A percentile compares a stretch with the other conserved stretches of the same genome.
These are phyloP conservation scores for Agaricus blazei DNA, from an alignment of 768 basidiomycete genomes.

Conservation along the genomic window DNA sequence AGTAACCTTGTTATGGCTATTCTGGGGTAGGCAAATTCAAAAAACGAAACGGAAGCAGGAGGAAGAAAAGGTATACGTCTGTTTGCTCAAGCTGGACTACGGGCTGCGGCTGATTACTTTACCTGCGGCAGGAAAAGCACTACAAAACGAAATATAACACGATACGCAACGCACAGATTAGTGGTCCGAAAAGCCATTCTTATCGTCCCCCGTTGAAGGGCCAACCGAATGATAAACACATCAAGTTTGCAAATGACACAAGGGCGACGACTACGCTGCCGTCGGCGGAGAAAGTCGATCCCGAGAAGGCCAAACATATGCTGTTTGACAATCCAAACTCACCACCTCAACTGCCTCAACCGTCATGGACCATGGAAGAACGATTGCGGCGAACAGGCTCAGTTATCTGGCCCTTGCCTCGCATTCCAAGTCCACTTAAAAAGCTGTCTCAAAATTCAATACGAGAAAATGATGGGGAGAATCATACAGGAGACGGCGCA, in stretches of 20 bases:
- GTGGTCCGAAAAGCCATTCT: slow-evolving; percentile 17
- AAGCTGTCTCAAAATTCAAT: slow-evolving; percentile 5
- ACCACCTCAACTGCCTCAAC: not conserved
- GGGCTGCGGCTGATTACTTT: slow-evolving; percentile 1
- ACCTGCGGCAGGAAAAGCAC: slow-evolving; percentile 18
- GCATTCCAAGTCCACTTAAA: not conserved
- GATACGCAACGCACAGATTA: slow-evolving; percentile 30
- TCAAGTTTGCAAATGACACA: slow-evolving; percentile 32
- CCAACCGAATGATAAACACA: slow-evolving; percentile 24
- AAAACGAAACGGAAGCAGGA: slow-evolving; percentile 26
- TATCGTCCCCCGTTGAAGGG: slow-evolving; percentile 24
- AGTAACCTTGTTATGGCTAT: slow-evolving; percentile 38
- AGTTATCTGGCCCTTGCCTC: slow-evolving; percentile 5
- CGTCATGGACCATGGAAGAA: slow-evolving; percentile 1
- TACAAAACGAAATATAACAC: slow-evolving; percentile 34
- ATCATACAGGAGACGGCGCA: not conserved
- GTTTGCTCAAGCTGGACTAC: not conserved
- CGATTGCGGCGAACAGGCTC: slow-evolving; percentile 5
- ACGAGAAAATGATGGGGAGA: not conserved
- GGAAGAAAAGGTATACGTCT: slow-evolving; percentile 18
- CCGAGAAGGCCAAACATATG: slow-evolving; percentile 8
- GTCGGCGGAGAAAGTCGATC: not conserved
- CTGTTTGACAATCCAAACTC: slow-evolving; percentile 7
- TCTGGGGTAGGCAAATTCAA: slow-evolving; percentile 40
- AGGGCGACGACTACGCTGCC: not conserved